These are phyloP conservation scores for Mucor velutinosus DNA, from an alignment of 371 early-diverging fungal species.

Conservation along the genomic window DNA sequence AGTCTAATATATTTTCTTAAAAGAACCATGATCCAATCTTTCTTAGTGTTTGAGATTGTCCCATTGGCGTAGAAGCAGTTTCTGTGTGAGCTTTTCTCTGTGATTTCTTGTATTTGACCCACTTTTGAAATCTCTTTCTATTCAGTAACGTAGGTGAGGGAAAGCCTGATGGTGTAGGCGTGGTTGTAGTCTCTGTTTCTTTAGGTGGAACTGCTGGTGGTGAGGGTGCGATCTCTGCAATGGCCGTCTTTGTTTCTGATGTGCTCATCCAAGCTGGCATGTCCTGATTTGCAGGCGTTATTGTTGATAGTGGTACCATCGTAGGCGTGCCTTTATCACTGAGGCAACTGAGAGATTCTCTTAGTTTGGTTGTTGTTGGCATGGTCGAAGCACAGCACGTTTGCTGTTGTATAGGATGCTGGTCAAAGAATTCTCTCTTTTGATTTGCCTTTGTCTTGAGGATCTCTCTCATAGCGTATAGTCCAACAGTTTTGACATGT, in stretches of 20 bases:
- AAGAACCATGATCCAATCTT: slow-evolving; percentile 22
- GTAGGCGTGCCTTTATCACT: not conserved
- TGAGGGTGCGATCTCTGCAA: not conserved
- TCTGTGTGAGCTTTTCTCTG: slow-evolving; percentile 11
- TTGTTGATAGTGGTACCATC: not conserved
- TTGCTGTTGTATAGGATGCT: not conserved
- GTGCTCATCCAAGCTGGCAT: slow-evolving; percentile 10
- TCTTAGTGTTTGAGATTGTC: slow-evolving; percentile 12
- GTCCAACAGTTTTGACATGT: slow-evolving; percentile 36
- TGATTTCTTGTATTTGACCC: slow-evolving; percentile 13
- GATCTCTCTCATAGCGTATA: slow-evolving; percentile 44
- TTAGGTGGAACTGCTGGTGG: slow-evolving; percentile 17
- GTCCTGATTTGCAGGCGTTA: not conserved
- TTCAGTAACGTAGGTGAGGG: slow-evolving; percentile 7
- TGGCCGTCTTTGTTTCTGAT: slow-evolving; percentile 16
- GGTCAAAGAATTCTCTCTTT: slow-evolving; percentile 5
- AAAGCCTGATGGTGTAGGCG: slow-evolving; percentile 17
- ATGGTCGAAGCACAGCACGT: not conserved
- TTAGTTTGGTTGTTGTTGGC: not conserved
- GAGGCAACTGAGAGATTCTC: slow-evolving; percentile 14
- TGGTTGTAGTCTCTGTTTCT: slow-evolving; percentile 9
- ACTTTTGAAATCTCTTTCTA: slow-evolving; percentile 16
- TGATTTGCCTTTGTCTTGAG: slow-evolving; percentile 24
- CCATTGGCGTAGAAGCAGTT: slow-evolving; percentile 9
- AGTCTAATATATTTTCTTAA: not conserved